Base-by-base conservation (phyloP, 345 rosid species). In the Linum tenue region DNA sequence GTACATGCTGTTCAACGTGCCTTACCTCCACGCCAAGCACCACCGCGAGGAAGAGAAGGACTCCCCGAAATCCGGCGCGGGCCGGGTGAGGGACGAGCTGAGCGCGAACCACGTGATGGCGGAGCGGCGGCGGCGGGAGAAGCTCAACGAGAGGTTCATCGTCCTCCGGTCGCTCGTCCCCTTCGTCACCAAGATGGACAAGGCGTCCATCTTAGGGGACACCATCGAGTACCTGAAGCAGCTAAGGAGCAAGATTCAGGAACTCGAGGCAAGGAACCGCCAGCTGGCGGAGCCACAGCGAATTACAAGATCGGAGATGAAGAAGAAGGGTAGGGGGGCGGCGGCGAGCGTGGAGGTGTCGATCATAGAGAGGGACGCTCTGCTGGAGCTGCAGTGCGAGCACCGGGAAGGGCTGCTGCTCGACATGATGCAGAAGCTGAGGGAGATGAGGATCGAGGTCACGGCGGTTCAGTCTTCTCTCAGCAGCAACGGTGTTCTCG, bases 141-240 rank as follows among this genome's bases (percentile, higher is more conserved):
- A 95, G 77, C 85, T 95, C 3, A 95, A 95, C 61, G 91, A 95
- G 83, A 73, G 95, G 72, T 95, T 95, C 73, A 77, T 85, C 38
- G 80, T 87, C 2, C 53, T 95, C 48, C 73, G 98, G 69, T 89
- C 99, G 3, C 72, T 95, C 17, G 97, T 91, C 63, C 99, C 99
- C 12, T 91, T 91, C 68, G 96, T 95, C 50, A 91, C 97, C 10
- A 91, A 95, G 70, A 89, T 95, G 97, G 99, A 95, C 79, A 95
- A 95, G 81, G 96, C 91, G 3, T 95, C 99, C 2, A 91, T 95
- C 65, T 71, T 95, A 5, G 99, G 97, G 3, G 99, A 95, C 77
- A 87, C 99, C 5, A 95, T 95, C 1, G 95, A 89, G 77, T 95
- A 91, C 67, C 83, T 95, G 76, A 91, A 95, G 71, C 99, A 95